Evolutionary conservation across 2,329 filamentous ascomycete genomes (phyloP).

Genomic region (Xylariaceae sp.): DNA sequence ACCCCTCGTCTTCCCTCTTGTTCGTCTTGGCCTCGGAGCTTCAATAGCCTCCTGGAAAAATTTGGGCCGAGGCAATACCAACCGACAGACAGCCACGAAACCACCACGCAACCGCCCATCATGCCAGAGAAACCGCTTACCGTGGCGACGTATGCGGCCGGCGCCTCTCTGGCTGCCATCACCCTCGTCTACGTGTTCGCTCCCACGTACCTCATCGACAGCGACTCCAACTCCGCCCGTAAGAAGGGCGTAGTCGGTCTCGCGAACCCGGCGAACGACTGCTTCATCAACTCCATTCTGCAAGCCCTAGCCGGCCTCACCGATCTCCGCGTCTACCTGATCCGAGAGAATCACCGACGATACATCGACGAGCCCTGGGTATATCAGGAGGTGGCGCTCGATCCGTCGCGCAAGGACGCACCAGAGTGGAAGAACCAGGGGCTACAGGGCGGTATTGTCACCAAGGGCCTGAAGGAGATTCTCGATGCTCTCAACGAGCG

Average conservation of each 20-base stretch:
- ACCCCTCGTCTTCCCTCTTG: no score
- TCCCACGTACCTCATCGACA: slow-evolving; percentile 93
- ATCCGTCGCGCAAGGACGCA: slow-evolving; percentile 32
- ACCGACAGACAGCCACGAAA: no score
- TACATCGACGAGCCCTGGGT: slow-evolving; percentile 72
- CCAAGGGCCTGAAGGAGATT: slow-evolving; percentile 84
- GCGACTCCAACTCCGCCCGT: slow-evolving; percentile 61
- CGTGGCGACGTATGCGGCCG: slow-evolving; percentile 89
- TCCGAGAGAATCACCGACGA: slow-evolving; percentile 82
- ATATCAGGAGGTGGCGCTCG: slow-evolving; percentile 60
- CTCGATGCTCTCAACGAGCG: slow-evolving; percentile 89
- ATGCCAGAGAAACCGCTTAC: slow-evolving; percentile 83
- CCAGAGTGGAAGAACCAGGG: slow-evolving; percentile 58
- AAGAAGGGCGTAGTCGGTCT: slow-evolving; percentile 89
- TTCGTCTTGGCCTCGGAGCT: no score
- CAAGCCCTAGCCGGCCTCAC: slow-evolving; percentile 88
- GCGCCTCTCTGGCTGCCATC: slow-evolving; percentile 89
- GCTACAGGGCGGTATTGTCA: slow-evolving; percentile 78
- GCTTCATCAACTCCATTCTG: slow-evolving; percentile 94
- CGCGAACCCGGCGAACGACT: slow-evolving; percentile 88
- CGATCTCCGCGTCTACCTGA: slow-evolving; percentile 86
- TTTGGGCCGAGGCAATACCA: no score
- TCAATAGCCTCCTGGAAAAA: no score
- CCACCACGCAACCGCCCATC: background rate
- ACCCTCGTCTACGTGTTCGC: slow-evolving; percentile 96